Base-by-base conservation (phyloP, 768 basidiomycete genomes). In the Xerocomellus chrysenteron region DNA sequence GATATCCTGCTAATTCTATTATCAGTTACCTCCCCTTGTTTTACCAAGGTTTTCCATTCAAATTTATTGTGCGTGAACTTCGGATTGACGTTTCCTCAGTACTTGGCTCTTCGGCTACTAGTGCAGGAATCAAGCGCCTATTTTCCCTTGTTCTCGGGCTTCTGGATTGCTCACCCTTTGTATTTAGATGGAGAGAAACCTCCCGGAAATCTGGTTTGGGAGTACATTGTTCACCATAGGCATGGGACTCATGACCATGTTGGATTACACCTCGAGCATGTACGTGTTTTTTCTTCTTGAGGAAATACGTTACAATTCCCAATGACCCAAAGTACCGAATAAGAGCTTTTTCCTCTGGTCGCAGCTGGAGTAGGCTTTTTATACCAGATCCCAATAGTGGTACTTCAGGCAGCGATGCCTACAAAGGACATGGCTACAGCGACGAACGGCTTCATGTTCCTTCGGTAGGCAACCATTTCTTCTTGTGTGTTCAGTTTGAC, bases 381-480 rank as follows among this genome's bases (percentile, higher is more conserved):
- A 41, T 87, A 87, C 77, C 82, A 84, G 75, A 68, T 73, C 2
- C 89, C 88, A 0, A 73, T 91, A 16, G 86, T 91, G 55, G 87
- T 79, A 11, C 71, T 93, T n/a, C 92, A 94, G 70, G 88, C 90
- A 14, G 85, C 90, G 0, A 94, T 94, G 90, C 92, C 92, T 2
- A 65, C 86, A 24, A 85, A 84, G 58, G 89, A 92, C 59, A 92
- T 93, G 89, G 90, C 91, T 1, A 90, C 90, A 78, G 88, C 4
- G 66, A 89, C 56, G 83, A 85, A 84, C 1, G 82, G 87, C 0
- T 88, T 86, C 61, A 80, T 81, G 24, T 86, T 93, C 66, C 76
- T 92, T 59, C 79, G 88, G 83, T 83, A 66, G 36, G 45, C 13
- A 10, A 21, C 4, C 3, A n/a, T 24, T 19, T 2, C 10, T 35